Evolutionary conservation across 805 yeast genomes (phyloP).

Genomic region (Ogataea degrootiae): DNA sequence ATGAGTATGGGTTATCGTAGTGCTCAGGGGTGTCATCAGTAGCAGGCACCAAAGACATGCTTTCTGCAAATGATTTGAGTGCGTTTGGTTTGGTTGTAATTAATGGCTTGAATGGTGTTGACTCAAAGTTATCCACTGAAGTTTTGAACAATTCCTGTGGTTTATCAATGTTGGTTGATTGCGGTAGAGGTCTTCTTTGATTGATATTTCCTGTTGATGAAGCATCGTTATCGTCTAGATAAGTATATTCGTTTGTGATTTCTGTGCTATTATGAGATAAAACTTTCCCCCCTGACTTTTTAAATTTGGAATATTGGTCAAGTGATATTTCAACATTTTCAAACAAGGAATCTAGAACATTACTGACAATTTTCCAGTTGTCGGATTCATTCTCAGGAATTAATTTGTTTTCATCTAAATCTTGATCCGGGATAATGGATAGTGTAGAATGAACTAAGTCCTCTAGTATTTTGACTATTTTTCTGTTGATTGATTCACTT

Average conservation of each 20-base stretch:
- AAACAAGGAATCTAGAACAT: slow-evolving; percentile 61
- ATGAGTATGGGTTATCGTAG: slow-evolving; percentile 74
- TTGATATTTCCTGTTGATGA: slow-evolving; percentile 3
- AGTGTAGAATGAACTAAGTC: slow-evolving; percentile 30
- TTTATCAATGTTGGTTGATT: slow-evolving; percentile 32
- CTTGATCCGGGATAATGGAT: slow-evolving; percentile 22
- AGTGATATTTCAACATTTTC: slow-evolving; percentile 73
- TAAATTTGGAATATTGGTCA: slow-evolving; percentile 37
- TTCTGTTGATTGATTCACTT: slow-evolving; percentile 37
- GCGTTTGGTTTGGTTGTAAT: slow-evolving; percentile 71
- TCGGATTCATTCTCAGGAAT: slow-evolving; percentile 31
- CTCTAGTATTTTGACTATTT: slow-evolving; percentile 43
- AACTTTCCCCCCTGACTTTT: slow-evolving; percentile 1
- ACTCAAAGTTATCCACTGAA: slow-evolving; percentile 59
- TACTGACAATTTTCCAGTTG: slow-evolving; percentile 59
- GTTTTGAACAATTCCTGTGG: slow-evolving; percentile 64
- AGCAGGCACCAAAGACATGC: slow-evolving; percentile 34
- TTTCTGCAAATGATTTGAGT: slow-evolving; percentile 49
- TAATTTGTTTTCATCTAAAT: slow-evolving; percentile 23
- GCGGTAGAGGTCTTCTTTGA: slow-evolving; percentile 6
- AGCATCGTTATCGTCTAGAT: slow-evolving; percentile 51
- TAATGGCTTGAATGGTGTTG: slow-evolving; percentile 72
- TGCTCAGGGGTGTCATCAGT: slow-evolving; percentile 47
- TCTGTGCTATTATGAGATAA: neutral
- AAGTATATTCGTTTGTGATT: slow-evolving; percentile 33